These are phyloP conservation scores for Macaranga tanarius DNA, from an alignment of 441 rosid genomes.

Conservation along the genomic window DNA sequence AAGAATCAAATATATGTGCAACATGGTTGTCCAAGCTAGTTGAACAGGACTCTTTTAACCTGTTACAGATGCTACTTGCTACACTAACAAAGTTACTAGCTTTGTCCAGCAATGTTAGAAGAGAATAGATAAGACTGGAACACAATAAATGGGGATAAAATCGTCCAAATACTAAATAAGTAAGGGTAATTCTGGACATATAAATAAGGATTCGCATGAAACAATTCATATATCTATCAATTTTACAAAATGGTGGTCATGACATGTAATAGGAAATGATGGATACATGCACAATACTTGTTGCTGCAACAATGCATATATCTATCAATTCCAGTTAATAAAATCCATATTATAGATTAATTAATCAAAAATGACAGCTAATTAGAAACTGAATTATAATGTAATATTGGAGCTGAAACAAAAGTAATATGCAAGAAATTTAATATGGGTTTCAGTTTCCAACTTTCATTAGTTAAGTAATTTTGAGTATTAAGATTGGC, in stretches of 20 bases:
- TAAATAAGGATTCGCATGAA: background rate
- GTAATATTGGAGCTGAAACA: background rate
- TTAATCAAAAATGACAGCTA: too few relatives aligned
- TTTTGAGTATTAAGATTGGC: conserved; percentile 26
- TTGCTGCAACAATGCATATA: conserved; percentile 17
- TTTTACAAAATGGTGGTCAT: conserved; percentile 15
- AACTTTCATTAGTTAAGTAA: conserved; percentile 13
- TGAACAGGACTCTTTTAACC: background rate
- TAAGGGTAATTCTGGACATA: conserved; percentile 10
- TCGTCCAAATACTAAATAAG: background rate
- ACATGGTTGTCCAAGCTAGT: background rate
- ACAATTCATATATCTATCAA: too few relatives aligned
- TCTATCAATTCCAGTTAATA: conserved; percentile 22
- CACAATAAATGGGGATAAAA: conserved; percentile 3
- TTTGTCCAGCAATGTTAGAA: too few relatives aligned
- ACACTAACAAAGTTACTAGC: conserved; percentile 1
- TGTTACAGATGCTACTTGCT: background rate
- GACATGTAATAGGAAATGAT: conserved; percentile 15
- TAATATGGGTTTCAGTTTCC: background rate
- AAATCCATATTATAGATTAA: conserved; percentile 8
- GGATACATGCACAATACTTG: conserved; percentile 9
- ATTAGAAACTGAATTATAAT: background rate
- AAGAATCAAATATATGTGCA: background rate
- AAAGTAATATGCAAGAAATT: too few relatives aligned
- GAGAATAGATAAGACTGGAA: too few relatives aligned